These are phyloP conservation scores for Brettanomyces custersianus DNA, from an alignment of 805 yeast species.

Conservation along the genomic window DNA sequence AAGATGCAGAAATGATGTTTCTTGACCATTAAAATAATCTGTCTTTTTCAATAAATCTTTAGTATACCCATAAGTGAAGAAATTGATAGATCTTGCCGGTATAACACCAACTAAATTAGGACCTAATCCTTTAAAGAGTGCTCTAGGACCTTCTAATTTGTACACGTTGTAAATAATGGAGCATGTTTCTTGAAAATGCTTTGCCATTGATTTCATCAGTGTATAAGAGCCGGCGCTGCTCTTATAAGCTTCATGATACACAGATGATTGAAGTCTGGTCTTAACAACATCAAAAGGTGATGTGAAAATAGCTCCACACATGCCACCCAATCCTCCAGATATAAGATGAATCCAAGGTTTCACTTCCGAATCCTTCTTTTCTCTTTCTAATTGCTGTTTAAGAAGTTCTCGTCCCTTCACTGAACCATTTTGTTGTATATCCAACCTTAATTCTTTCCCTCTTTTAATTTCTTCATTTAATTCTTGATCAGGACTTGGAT, in stretches of 20 bases:
- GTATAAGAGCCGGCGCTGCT: slow-evolving; percentile 25
- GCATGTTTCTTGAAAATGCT: slow-evolving; percentile 79
- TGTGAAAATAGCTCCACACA: slow-evolving; percentile 93
- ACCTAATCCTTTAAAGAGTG: slow-evolving; percentile 90
- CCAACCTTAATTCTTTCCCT: too few relatives aligned
- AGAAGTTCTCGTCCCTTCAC: neutral
- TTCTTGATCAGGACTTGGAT: slow-evolving; percentile 4
- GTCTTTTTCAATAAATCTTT: slow-evolving; percentile 59
- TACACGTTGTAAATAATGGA: slow-evolving; percentile 63
- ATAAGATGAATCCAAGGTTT: slow-evolving; percentile 72
- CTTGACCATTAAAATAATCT: slow-evolving; percentile 63
- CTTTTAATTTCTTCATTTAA: neutral
- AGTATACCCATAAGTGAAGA: slow-evolving; percentile 92
- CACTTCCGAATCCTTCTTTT: slow-evolving; percentile 13
- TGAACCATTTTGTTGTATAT: neutral
- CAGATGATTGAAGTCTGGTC: slow-evolving; percentile 88
- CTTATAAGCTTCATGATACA: slow-evolving; percentile 50
- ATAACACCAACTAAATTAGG: slow-evolving; percentile 96
- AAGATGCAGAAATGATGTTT: slow-evolving; percentile 79
- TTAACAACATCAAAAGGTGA: slow-evolving; percentile 96
- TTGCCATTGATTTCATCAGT: slow-evolving; percentile 21
- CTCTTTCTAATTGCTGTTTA: slow-evolving; percentile 3
- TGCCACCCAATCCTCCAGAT: slow-evolving; percentile 94
- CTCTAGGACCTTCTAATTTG: slow-evolving; percentile 68
- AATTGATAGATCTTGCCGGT: slow-evolving; percentile 95